A percentile compares a stretch with the other conserved stretches of the same genome.
These are phyloP conservation scores for Capniomyces stellatus DNA, from an alignment of 371 early-diverging fungal species.

Conservation along the genomic window DNA sequence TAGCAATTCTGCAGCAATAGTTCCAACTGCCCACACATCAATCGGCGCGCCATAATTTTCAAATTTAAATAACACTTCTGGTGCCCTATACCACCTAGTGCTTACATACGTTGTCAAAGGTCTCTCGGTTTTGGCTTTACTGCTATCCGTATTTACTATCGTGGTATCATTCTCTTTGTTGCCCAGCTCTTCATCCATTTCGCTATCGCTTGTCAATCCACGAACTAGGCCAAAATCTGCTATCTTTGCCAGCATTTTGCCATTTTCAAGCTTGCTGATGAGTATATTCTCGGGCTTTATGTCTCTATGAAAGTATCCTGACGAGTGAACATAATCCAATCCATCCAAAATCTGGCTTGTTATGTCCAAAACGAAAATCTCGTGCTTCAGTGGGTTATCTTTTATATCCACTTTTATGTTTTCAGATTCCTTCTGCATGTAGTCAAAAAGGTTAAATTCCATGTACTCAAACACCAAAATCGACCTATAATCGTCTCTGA, in stretches of 20 bases:
- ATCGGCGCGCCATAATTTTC: slow-evolving; percentile 77
- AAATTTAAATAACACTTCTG: slow-evolving; percentile 81
- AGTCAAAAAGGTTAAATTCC: slow-evolving; percentile 71
- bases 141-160: background rate
- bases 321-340: slow-evolving; percentile 67
- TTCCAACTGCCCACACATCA: slow-evolving; percentile 96
- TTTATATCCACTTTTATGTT: slow-evolving; percentile 33
- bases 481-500: slow-evolving; percentile 63
- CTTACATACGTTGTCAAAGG: slow-evolving; percentile 85
- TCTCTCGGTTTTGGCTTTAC: slow-evolving; percentile 17
- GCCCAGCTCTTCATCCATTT: background rate
- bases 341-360: slow-evolving; percentile 68
- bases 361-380: slow-evolving; percentile 35
- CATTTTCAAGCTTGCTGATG: slow-evolving; percentile 18
- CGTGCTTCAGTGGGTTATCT: slow-evolving; percentile 27
- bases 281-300: slow-evolving; percentile 81
- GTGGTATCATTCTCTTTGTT: background rate
- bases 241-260: slow-evolving; percentile 48
- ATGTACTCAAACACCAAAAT: slow-evolving; percentile 84
- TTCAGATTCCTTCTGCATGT: slow-evolving; percentile 44
- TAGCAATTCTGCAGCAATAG: slow-evolving; percentile 77
- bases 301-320: slow-evolving; percentile 86
- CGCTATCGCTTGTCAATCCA: background rate
- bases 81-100: slow-evolving; percentile 97
- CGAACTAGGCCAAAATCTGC: slow-evolving; percentile 90